Conservation (phyloP, 2,329 filamentous ascomycete species). For the Xylariaceae sp. region DNA sequence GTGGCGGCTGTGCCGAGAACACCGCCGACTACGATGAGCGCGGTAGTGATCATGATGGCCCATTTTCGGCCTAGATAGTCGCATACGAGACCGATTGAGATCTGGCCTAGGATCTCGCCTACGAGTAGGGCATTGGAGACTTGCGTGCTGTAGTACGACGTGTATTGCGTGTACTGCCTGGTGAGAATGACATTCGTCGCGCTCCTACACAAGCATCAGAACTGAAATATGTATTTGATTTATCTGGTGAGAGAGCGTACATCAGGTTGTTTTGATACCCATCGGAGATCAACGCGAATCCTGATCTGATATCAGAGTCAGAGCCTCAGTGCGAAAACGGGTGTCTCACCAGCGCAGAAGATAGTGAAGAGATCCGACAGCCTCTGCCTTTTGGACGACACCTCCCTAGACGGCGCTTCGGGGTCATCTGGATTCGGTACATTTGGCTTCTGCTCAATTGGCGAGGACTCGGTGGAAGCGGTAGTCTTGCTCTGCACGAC, state of each 20-base stretch:
- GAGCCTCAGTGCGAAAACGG: neutral
- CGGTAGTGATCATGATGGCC: slow-evolving; percentile 12
- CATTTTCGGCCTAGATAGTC: slow-evolving; percentile 14
- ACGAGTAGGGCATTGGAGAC: slow-evolving; percentile 13
- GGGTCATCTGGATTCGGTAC: slow-evolving; percentile 3
- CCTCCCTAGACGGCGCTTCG: slow-evolving; percentile 1
- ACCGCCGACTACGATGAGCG: slow-evolving; percentile 10
- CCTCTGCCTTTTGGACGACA: slow-evolving; percentile 6
- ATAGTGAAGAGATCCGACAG: slow-evolving; percentile 12
- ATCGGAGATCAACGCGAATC: slow-evolving; percentile 12
- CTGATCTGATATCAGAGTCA: neutral
- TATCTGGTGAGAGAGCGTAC: neutral
- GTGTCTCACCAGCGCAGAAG: slow-evolving; percentile 11
- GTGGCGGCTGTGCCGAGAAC: slow-evolving; percentile 12
- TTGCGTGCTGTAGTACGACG: slow-evolving; percentile 10
- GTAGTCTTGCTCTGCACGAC: neutral
- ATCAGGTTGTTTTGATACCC: slow-evolving; percentile 15
- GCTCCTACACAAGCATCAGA: neutral
- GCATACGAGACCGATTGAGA: slow-evolving; percentile 11
- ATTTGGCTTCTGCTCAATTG: slow-evolving; percentile 2
- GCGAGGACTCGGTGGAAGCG: neutral
- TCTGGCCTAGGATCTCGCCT: slow-evolving; percentile 10
- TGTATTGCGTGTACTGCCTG: slow-evolving; percentile 8
- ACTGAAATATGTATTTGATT: neutral
- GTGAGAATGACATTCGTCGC: slow-evolving; percentile 14